Evolutionary conservation across 495 filamentous ascomycete genomes (phyloP), one percentile per base, ranked within the genome.

Genomic region (Penicillium crystallinum): DNA sequence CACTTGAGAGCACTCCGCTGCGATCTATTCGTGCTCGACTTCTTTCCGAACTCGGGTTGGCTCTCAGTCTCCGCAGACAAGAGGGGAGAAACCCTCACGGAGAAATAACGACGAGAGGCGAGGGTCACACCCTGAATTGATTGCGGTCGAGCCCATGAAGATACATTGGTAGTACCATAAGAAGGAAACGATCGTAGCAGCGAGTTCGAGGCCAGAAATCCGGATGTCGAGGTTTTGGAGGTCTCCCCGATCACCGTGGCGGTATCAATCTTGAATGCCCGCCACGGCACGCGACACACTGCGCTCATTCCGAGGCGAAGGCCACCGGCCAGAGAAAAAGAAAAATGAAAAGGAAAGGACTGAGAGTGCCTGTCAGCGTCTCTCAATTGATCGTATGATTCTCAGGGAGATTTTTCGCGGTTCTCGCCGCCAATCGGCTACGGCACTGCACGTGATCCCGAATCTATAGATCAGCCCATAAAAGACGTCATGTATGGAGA

Each of bases 1-100:
- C 81, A 58, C 35, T 77, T 63, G 15, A 82, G 59, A 17, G 56
- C 59, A 41, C 59, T 67, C 29, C 61, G 69, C 53, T 55, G 45
- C 17, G 63, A 57, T 57, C 48, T 56, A 44, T 34, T 47, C 5
- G 58, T 33, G 15, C 54, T 56, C 4, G 57, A 45, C 43, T 63
- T 53, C 38, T 38, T 17, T 14, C 36, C 55, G 51, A 59, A 51
- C 29, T 43, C 23, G 29, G 18, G 15, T 35, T 46, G 21, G 49
- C 35, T 30, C 48, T 56, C 17, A 14, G 34, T 17, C 39, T 59
- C 49, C 37, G 57, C 25, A 34, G 51, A 55, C 17, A 48, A 53
- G 30, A 56, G 55, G 37, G 57, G 38, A 22, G 60, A 54, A 30
- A 53, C 42, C 41, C 37, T 61, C 41, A 58, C 46, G 33, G 58